Conservation (phyloP, 176 grass and related monocot species). For the Poa annua region DNA sequence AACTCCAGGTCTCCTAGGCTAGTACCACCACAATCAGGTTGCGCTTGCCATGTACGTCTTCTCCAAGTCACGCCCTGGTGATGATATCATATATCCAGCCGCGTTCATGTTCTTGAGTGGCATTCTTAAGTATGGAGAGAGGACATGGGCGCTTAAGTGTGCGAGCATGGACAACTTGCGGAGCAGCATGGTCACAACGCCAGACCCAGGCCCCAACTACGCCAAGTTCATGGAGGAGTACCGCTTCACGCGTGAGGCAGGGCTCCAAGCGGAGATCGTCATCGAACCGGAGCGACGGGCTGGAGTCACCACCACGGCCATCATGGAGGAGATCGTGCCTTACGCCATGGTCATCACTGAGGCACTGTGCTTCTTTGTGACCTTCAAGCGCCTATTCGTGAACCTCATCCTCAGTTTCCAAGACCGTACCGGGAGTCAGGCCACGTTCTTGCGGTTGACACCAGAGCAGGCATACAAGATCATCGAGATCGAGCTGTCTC, state of each 20-base stretch:
- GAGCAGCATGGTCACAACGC: constrained; percentile 43
- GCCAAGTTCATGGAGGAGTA: constrained; percentile 84
- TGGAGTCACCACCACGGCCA: not conserved
- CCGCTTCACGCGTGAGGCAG: constrained; percentile 52
- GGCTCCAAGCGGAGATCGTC: constrained; percentile 50
- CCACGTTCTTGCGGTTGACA: constrained; percentile 41
- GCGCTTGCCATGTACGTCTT: constrained; percentile 57
- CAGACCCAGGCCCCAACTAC: constrained; percentile 62
- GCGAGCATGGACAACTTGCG: constrained; percentile 64
- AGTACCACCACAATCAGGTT: constrained; percentile 32
- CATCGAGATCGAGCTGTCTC: constrained; percentile 53
- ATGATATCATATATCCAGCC: constrained; percentile 21
- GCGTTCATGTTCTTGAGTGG: constrained; percentile 60
- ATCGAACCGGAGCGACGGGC: constrained; percentile 37
- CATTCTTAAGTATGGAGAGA: constrained; percentile 58
- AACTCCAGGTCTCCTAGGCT: constrained; percentile 34
- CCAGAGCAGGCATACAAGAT: constrained; percentile 47
- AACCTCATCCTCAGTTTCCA: constrained; percentile 70
- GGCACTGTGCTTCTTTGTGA: constrained; percentile 51
- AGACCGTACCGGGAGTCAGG: constrained; percentile 44
- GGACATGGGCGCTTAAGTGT: constrained; percentile 56
- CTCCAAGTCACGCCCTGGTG: constrained; percentile 44
- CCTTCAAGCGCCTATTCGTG: constrained; percentile 53
- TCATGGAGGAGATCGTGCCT: constrained; percentile 10
- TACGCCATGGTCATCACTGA: constrained; percentile 44